Conservation (phyloP, 148 eudicot genomes). For the Rhododendron kiyosumense region DNA sequence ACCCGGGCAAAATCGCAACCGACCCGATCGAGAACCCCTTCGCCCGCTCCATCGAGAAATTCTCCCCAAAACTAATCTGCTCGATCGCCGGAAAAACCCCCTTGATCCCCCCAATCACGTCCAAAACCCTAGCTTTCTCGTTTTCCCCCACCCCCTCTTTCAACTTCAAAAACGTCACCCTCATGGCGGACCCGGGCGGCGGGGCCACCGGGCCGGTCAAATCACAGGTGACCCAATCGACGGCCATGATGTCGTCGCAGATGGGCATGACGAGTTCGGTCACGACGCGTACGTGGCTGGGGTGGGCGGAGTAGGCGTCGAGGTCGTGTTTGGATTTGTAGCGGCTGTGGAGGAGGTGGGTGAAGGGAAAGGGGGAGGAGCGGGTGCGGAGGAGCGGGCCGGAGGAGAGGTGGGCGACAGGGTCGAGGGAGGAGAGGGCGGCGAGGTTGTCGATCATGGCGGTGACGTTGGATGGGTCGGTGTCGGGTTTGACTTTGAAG, state of each 20-base stretch:
- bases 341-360: constrained; percentile 77
- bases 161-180: constrained; percentile 58
- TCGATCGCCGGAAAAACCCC: constrained; percentile 35
- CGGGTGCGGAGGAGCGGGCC: constrained; percentile 40
- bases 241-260: constrained; percentile 74
- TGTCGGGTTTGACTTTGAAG: constrained; percentile 50
- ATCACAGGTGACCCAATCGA: constrained; percentile 55
- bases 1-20: constrained; percentile 52
- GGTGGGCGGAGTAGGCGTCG: constrained; percentile 47
- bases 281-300: constrained; percentile 56
- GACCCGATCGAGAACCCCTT: constrained; percentile 79
- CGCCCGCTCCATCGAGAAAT: constrained; percentile 74
- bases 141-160: constrained; percentile 55
- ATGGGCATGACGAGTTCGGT: constrained; percentile 44
- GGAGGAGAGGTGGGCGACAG: constrained; percentile 48
- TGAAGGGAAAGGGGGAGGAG: constrained; percentile 41
- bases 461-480: constrained; percentile 34
- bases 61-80: constrained; percentile 62
- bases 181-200: constrained; percentile 55
- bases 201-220: constrained; percentile 17
- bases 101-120: constrained; percentile 53
- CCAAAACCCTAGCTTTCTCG: constrained; percentile 43
- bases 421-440: constrained; percentile 43
- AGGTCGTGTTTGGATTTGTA: constrained; percentile 59
- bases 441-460: constrained; percentile 56